Conservation (phyloP, 495 filamentous ascomycete genomes). For the Tuber magnatum region DNA sequence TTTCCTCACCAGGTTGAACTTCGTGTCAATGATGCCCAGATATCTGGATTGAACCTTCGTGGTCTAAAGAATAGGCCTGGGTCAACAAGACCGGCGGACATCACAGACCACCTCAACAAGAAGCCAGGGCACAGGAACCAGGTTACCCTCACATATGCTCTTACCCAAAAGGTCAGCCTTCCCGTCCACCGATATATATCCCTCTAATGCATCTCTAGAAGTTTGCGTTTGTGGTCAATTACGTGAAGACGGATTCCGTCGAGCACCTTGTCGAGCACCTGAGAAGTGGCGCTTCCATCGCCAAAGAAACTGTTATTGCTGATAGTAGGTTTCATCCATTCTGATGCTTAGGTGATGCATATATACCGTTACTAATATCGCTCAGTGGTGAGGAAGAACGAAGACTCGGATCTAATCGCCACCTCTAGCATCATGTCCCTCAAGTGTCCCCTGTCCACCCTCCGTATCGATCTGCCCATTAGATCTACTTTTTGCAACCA, state of each 20-base stretch:
- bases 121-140: conserved; percentile 61
- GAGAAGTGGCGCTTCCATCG: conserved; percentile 59
- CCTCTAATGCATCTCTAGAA: conserved; percentile 50
- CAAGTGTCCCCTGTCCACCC: conserved; percentile 82
- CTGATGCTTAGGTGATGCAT: not conserved
- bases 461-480: conserved; percentile 71
- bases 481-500: conserved; percentile 74
- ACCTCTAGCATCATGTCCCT: conserved; percentile 82
- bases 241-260: conserved; percentile 66
- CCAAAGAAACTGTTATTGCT: conserved; percentile 68
- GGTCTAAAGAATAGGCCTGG: conserved; percentile 93
- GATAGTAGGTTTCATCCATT: conserved; percentile 59
- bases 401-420: conserved; percentile 79
- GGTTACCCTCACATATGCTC: conserved; percentile 80
- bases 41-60: conserved; percentile 68
- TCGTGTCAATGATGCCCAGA: conserved; percentile 75
- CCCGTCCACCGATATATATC: conserved; percentile 1
- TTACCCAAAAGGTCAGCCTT: conserved; percentile 68
- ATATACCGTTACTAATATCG: conserved; percentile 29
- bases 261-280: conserved; percentile 64
- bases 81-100: conserved; percentile 83
- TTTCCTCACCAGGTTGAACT: conserved; percentile 91
- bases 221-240: conserved; percentile 64
- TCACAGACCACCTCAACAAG: conserved; percentile 66
- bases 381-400: conserved; percentile 68